Evolutionary conservation across 2,329 filamentous ascomycete species (phyloP), one percentile per base, ranked within the genome.

Genomic region (Pestalotiopsis sp.): DNA sequence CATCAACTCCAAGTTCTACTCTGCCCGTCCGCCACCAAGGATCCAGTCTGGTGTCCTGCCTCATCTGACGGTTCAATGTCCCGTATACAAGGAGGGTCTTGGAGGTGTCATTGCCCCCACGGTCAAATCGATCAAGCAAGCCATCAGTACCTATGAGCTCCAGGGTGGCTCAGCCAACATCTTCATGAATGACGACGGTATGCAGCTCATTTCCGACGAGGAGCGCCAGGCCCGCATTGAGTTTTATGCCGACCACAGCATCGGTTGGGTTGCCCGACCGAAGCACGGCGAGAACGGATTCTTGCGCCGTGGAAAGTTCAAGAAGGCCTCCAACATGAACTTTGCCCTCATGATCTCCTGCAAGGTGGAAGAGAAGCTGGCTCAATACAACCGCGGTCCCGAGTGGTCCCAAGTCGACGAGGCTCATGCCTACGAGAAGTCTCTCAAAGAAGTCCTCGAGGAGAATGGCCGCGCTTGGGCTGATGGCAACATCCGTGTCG

Each of bases 81-180:
- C 93, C 4, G 92, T 97, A 0, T 97, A 96, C 83, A 96, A 95
- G 79, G 93, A 97, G 78, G 93, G 93, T 72, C 85, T 97, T 2
- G 82, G 83, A 45, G 89, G 85, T 70, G 93, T 97, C 79, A 94
- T 95, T 75, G 87, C 86, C 23, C 93, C 93, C 7, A 95, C 93
- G 0, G 88, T 95, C 74, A 90, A 89, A 75, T 94, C 92, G 2
- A 87, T 95, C 80, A 94, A 94, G 81, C 87, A 91, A 74, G 91
- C 91, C 71, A 93, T 93, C 76, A 91, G 90, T 39, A 93, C 90
- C 0, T 94, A 93, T 75, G 92, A 93, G 77, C 84, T 93, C 20
- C 91, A 93, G 75, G 92, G 92, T 71, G 92, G 92, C n/a, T 92
- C 91, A 7, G 91, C 91, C 71, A 93, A 93, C 77, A 90, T 93